Percentiles rank a stretch among this genome's conserved stretches.
Conservation (phyloP, 208 protist species). For the Wallacemonas sp. region DNA sequence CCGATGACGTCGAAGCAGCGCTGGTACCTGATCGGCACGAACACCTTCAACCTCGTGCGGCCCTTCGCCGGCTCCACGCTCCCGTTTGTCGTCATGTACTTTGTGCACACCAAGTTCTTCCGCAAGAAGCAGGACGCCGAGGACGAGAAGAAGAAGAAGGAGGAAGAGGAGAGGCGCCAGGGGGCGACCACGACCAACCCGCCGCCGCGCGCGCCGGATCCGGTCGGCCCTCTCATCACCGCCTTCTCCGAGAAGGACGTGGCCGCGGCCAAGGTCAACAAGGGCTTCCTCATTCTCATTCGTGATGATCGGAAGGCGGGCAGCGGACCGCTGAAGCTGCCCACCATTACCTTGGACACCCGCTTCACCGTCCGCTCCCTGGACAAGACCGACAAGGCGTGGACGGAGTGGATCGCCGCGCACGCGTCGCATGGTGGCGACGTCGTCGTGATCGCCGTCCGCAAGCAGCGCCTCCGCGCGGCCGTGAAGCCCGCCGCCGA, state of each 20-base stretch:
- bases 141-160: constrained; percentile 16
- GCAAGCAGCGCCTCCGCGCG: constrained; percentile 52
- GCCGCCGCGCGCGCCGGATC: constrained; percentile 1
- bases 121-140: constrained; percentile 31
- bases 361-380: constrained; percentile 77
- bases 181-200: constrained; percentile 14
- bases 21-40: constrained; percentile 47
- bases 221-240: constrained; percentile 22
- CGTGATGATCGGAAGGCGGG: constrained; percentile 26
- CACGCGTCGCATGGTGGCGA: background rate
- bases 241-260: constrained; percentile 58
- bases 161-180: constrained; percentile 26
- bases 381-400: constrained; percentile 38
- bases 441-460: constrained; percentile 51
- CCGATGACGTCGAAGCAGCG: constrained; percentile 50
- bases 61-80: constrained; percentile 47
- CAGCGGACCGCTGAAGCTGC: constrained; percentile 36
- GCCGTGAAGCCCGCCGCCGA: constrained; percentile 46
- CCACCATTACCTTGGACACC: constrained; percentile 44
- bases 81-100: constrained; percentile 81
- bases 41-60: constrained; percentile 35
- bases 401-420: constrained; percentile 49
- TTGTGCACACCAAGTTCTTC: constrained; percentile 59
- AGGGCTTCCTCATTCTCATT: constrained; percentile 75
- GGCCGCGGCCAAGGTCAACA: constrained; percentile 47